Base-by-base conservation (phyloP, 2,329 filamentous ascomycete species). In the Exophiala calicioides region DNA sequence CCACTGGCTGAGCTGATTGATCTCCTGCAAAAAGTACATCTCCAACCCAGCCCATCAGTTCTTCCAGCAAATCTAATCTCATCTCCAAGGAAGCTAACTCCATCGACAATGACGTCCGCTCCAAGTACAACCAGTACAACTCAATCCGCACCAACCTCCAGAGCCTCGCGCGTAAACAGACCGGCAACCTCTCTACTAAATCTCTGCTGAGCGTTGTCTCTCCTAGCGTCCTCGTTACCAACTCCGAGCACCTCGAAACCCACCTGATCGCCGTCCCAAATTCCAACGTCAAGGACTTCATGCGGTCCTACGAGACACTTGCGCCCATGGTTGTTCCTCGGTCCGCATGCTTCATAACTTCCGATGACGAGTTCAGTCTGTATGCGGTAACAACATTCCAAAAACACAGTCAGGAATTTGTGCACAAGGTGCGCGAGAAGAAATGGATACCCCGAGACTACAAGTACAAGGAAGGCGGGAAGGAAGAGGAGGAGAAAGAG, bases 191-290 rank as follows among this genome's bases (percentile, higher is more conserved):
- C 36, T 81, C 90, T 16, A 96, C 90, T 59, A 95, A 91, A 67
- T 97, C 91, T 9, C 84, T 98, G 56, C 83, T 88, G n/a, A 84
- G 89, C 9, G 82, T 97, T 53, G 85, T 98, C 60, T 80, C 91
- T 62, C 90, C 91, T 6, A 75, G 79, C 44, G 72, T 90, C 49
- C 79, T 95, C 32, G 80, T 96, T 55, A 51, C 44, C 37, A 84
- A 95, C 65, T 96, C 90, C 15, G 93, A 98, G 71, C 97, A 95
- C 70, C 84, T 98, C 60, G 90, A 96, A 72, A 96, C 93, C 21
- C 90, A 96, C 66, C 82, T 98, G 21, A 78, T 98, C 58, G 93
- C 88, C 15, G 88, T 98, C 6, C 93, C 93, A 2, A 81, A 79
- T 36, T 83, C 82, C 58, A 75, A 80, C 46, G 84, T 86, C 61